Percentiles rank a stretch among this genome's conserved stretches.
Evolutionary conservation across 2,329 filamentous ascomycete genomes (phyloP).

Genomic region (Clarireedia paspali): DNA sequence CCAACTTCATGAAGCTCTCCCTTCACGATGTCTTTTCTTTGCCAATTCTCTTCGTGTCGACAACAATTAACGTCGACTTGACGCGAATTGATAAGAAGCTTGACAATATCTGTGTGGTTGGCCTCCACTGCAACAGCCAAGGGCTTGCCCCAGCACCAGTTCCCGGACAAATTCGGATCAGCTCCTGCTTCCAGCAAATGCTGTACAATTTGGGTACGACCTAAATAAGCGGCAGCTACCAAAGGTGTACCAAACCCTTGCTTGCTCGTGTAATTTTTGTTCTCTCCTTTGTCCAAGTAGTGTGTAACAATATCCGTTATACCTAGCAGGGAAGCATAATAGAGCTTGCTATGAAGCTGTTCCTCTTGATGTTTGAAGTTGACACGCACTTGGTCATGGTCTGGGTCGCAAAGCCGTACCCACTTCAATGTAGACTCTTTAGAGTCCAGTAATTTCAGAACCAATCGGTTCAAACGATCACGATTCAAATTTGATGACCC

Average conservation of each 20-base stretch:
- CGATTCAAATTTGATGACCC: background rate
- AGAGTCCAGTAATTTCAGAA: background rate
- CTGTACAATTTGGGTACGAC: background rate
- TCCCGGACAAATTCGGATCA: background rate
- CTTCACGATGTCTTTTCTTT: too few species aligned
- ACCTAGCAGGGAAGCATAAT: background rate
- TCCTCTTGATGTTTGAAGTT: background rate
- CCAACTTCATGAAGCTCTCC: too few species aligned
- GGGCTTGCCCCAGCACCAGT: background rate
- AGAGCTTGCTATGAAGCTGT: background rate
- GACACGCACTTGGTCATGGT: background rate
- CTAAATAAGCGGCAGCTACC: background rate
- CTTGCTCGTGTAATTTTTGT: background rate
- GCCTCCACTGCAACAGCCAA: background rate
- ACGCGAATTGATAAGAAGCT: background rate
- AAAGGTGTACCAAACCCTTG: background rate
- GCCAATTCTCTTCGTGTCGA: background rate
- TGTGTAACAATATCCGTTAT: background rate
- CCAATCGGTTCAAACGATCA: background rate
- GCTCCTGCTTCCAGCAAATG: background rate
- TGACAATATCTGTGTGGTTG: background rate
- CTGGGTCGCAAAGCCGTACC: background rate
- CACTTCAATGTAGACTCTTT: background rate
- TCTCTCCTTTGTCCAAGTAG: background rate
- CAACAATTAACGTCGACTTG: background rate